A percentile compares a stretch with the other conserved stretches of the same genome.
These are phyloP conservation scores for Arctium minus DNA, from an alignment of 129 eudicot species.

Conservation along the genomic window DNA sequence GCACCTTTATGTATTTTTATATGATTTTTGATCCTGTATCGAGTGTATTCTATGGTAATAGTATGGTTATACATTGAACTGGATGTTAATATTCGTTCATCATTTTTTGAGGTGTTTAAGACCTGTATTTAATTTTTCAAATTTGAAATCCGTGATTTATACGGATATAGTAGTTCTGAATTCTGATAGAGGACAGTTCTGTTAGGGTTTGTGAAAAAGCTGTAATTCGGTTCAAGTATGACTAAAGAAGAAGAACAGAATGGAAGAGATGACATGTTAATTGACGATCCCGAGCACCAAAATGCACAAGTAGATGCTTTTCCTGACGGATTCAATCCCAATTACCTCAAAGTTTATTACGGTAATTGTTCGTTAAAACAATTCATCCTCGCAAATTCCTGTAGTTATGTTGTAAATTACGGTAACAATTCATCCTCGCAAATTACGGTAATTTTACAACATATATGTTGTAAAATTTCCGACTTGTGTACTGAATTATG, in stretches of 20 bases:
- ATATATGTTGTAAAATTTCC: neutral
- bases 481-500: neutral
- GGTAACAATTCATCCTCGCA: neutral
- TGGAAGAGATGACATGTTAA: conserved; percentile 57
- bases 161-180: neutral
- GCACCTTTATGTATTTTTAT: neutral
- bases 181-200: neutral
- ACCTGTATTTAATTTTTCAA: neutral
- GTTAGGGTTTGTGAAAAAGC: conserved; percentile 20
- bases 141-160: neutral
- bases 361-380: conserved; percentile 28
- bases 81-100: neutral
- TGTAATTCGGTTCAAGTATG: conserved; percentile 32
- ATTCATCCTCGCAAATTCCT: neutral
- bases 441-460: neutral
- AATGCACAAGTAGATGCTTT: conserved; percentile 17
- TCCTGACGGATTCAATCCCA: conserved; percentile 48
- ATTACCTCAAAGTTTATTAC: conserved; percentile 63
- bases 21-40: neutral
- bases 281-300: conserved; percentile 40
- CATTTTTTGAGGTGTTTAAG: neutral
- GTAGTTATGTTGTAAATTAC: no score
- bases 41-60: neutral
- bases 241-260: conserved; percentile 41
- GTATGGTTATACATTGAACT: neutral